Evolutionary conservation across 768 basidiomycete genomes (phyloP).

Genomic region (Podaxis sp.): DNA sequence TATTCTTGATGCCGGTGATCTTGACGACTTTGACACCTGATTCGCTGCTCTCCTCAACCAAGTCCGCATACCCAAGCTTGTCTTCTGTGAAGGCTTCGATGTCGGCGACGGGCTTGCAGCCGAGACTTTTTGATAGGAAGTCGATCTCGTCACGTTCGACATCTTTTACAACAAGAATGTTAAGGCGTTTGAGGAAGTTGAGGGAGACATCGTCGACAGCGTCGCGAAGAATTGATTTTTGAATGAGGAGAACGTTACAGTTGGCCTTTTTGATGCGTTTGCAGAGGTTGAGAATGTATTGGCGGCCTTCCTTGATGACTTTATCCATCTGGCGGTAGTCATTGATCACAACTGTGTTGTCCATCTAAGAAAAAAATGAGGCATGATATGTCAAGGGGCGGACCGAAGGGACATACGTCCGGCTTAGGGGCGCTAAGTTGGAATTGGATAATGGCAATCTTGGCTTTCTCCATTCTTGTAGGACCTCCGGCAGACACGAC

Average conservation of each 20-base stretch:
- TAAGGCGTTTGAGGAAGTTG: conserved; percentile 94
- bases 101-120: conserved; percentile 94
- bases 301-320: conserved; percentile 97
- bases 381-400: conserved; percentile 6
- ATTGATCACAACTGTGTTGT: conserved; percentile 98
- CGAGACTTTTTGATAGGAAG: conserved; percentile 91
- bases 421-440: conserved; percentile 97
- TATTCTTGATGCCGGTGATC: conserved; percentile 92
- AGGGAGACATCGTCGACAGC: conserved; percentile 98
- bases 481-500: conserved; percentile 89
- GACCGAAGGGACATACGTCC: conserved; percentile 58
- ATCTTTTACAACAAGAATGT: conserved; percentile 95
- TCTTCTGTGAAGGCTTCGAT: conserved; percentile 98
- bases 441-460: conserved; percentile 98
- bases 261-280: conserved; percentile 99
- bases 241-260: conserved; percentile 97
- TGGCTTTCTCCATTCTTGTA: conserved; percentile 94
- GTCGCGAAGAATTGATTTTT: conserved; percentile 98
- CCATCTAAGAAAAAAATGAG: conserved; percentile 64
- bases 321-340: conserved; percentile 99
- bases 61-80: conserved; percentile 94
- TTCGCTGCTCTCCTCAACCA: conserved; percentile 84
- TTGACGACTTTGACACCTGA: conserved; percentile 88
- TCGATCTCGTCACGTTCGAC: conserved; percentile 98
- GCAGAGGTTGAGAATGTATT: conserved; percentile 96